Conservation (phyloP, 805 yeast species). For the Candida sanyiensis region DNA sequence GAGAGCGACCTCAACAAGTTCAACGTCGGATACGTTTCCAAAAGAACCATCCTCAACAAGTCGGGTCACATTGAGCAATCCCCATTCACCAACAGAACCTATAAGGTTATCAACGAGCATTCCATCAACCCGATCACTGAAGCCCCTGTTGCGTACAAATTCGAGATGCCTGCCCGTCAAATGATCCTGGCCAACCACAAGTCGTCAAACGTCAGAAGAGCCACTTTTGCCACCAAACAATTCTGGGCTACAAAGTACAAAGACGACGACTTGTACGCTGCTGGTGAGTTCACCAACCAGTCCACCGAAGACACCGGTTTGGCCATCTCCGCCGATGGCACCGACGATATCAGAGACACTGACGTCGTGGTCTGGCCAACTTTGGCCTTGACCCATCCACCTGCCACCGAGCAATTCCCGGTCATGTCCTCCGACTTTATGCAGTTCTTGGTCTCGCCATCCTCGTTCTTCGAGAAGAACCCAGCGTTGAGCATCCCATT, state of each 20-base stretch:
- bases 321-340: conserved; percentile 63
- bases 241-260: conserved; percentile 76
- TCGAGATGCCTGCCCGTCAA: conserved; percentile 68
- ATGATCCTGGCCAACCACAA: conserved; percentile 63
- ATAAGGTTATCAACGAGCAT: conserved; percentile 70
- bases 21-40: conserved; percentile 63
- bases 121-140: conserved; percentile 62
- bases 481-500: conserved; percentile 78
- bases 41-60: conserved; percentile 60
- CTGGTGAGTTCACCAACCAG: conserved; percentile 85
- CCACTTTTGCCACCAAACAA: conserved; percentile 69
- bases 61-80: conserved; percentile 70
- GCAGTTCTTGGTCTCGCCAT: conserved; percentile 60
- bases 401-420: conserved; percentile 83
- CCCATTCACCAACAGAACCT: conserved; percentile 68
- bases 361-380: conserved; percentile 81
- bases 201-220: conserved; percentile 65
- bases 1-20: conserved; percentile 52
- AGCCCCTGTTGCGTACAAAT: conserved; percentile 72
- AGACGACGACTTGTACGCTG: conserved; percentile 69
- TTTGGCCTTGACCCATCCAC: conserved; percentile 74
- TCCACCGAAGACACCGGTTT: conserved; percentile 66
- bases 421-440: conserved; percentile 84
- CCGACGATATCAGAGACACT: conserved; percentile 63
- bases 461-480: conserved; percentile 69